Percentiles rank a stretch among this genome's conserved stretches.
Evolutionary conservation across 495 filamentous ascomycete species (phyloP).

Genomic region (Daldinia concentrica): DNA sequence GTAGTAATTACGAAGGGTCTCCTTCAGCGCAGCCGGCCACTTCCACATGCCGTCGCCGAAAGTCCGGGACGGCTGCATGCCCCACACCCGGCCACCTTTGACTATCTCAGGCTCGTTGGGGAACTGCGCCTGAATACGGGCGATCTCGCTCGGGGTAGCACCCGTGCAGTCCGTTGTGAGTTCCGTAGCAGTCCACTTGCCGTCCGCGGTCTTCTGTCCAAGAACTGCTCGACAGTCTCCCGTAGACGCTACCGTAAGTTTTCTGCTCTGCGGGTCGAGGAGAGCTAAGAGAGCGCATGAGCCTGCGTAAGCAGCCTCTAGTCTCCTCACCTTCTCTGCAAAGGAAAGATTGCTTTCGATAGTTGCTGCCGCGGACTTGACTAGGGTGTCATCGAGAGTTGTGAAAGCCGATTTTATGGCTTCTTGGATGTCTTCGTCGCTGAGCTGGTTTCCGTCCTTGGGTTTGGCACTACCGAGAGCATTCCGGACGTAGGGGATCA

Average conservation of each 20-base stretch:
- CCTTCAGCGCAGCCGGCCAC: constrained; percentile 61
- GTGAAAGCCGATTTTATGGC: constrained; percentile 60
- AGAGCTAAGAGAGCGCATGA: constrained; percentile 69
- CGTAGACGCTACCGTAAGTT: constrained; percentile 65
- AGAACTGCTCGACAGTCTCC: constrained; percentile 71
- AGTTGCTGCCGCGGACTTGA: constrained; percentile 53
- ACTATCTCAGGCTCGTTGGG: constrained; percentile 66
- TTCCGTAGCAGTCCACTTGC: constrained; percentile 58
- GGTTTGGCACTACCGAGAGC: constrained; percentile 45
- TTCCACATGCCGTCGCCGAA: constrained; percentile 75
- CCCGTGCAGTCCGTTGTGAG: constrained; percentile 70
- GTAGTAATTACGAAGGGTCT: constrained; percentile 55
- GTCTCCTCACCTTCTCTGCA: constrained; percentile 37
- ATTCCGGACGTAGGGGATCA: constrained; percentile 54
- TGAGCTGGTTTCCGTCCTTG: constrained; percentile 17
- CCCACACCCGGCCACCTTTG: constrained; percentile 64
- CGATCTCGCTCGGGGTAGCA: constrained; percentile 60
- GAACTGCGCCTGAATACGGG: constrained; percentile 62
- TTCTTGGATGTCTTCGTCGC: constrained; percentile 48
- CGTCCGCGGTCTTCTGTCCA: constrained; percentile 56
- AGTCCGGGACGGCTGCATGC: constrained; percentile 64
- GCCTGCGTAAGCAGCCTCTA: constrained; percentile 61
- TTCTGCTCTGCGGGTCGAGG: constrained; percentile 59
- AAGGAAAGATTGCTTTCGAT: constrained; percentile 40
- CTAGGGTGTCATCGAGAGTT: constrained; percentile 60